A percentile compares a stretch with the other conserved stretches of the same genome.
phyloP scores from a whole-genome alignment of 371 early-diverging fungal genomes.

The Mortierella sp. region DNA sequence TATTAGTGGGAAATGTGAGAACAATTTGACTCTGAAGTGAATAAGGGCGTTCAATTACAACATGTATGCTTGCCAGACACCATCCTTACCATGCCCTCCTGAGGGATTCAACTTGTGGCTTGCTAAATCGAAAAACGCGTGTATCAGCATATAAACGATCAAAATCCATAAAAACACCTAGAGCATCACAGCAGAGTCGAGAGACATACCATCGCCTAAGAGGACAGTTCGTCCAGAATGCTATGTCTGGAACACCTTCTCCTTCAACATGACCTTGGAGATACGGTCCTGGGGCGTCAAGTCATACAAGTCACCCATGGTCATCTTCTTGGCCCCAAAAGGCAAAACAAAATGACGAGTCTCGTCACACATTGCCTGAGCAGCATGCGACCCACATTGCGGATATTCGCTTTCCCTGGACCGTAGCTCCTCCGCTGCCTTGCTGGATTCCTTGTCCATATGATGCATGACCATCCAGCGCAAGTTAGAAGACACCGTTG shows the following conservation, averaged over 20 bases:
- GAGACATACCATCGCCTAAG: too few relatives aligned
- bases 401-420: constrained; percentile 15
- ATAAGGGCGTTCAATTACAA: background rate
- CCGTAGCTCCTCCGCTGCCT: background rate
- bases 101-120: constrained; percentile 27
- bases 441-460: constrained; percentile 9
- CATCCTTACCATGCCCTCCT: constrained; percentile 22
- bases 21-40: background rate
- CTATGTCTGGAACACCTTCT: too few relatives aligned
- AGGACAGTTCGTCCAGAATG: too few relatives aligned
- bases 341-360: constrained; percentile 21
- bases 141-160: background rate
- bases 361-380: constrained; percentile 20
- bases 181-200: constrained; percentile 11
- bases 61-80: background rate
- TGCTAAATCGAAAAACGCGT: background rate
- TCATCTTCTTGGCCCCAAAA: background rate
- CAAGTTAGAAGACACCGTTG: constrained; percentile 6
- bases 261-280: too few relatives aligned
- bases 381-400: constrained; percentile 19
- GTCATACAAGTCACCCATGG: constrained; percentile 34
- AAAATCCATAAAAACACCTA: constrained; percentile 17
- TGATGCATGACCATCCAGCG: constrained; percentile 28
- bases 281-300: too few relatives aligned
- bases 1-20: background rate